phyloP scores from a whole-genome alignment of 2,329 filamentous ascomycete genomes.

The Apiospora saccharicola region DNA sequence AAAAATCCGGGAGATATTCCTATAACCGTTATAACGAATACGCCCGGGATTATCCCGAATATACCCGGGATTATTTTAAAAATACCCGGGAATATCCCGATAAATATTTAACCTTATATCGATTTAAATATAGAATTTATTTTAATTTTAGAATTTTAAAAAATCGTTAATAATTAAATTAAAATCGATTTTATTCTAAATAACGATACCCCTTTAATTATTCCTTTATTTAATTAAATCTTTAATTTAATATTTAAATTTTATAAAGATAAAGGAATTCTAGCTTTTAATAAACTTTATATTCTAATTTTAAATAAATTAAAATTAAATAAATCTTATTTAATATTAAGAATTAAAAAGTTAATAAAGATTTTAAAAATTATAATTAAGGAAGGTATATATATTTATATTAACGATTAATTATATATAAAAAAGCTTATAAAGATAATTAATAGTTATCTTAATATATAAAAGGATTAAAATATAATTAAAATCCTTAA shows the following conservation, averaged over 20 bases:
- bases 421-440: too few species aligned
- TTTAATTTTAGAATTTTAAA: too few species aligned
- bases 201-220: too few species aligned
- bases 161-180: too few species aligned
- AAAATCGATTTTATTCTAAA: too few species aligned
- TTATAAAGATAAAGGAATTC: too few species aligned
- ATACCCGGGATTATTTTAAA: neutral
- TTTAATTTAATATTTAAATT: too few species aligned
- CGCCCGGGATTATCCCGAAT: too few species aligned
- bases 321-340: neutral
- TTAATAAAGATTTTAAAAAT: neutral
- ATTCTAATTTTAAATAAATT: neutral
- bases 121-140: too few species aligned
- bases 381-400: neutral
- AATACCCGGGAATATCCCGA: too few species aligned
- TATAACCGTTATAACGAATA: neutral
- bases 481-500: neutral
- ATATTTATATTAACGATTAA: neutral
- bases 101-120: neutral
- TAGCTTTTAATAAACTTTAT: neutral
- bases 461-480: neutral
- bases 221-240: neutral
- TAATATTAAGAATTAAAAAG: neutral
- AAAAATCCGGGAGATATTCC: neutral
- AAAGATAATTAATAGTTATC: neutral